Evolutionary conservation across 306 rosid species (phyloP).

Genomic region (Fagus sylvatica): DNA sequence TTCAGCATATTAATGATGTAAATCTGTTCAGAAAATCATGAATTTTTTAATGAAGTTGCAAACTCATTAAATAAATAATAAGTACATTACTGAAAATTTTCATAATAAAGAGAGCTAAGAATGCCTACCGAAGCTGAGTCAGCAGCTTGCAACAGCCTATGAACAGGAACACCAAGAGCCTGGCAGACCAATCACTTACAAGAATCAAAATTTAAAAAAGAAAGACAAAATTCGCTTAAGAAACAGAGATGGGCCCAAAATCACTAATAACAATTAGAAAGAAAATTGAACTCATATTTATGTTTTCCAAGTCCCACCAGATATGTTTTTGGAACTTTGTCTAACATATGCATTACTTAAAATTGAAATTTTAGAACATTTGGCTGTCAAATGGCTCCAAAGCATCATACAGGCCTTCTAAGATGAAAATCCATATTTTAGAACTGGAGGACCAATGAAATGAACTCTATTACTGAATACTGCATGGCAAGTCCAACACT

Average conservation of each 20-base stretch:
- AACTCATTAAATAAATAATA: neutral
- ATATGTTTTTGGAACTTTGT: neutral
- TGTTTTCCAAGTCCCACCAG: neutral
- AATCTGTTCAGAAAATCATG: neutral
- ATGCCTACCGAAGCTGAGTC: conserved; percentile 67
- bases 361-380: neutral
- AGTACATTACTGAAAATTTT: neutral
- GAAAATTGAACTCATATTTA: neutral
- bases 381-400: neutral
- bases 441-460: neutral
- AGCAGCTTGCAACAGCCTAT: conserved; percentile 86
- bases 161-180: conserved; percentile 93
- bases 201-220: neutral
- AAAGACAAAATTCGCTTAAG: conserved; percentile 1
- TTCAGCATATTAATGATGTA: neutral
- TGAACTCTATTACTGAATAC: neutral
- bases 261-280: neutral
- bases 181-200: conserved; percentile 30
- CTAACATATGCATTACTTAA: neutral
- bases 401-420: neutral
- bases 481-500: neutral
- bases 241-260: conserved; percentile 10
- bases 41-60: neutral
- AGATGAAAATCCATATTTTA: neutral
- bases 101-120: conserved; percentile 2